A percentile compares a stretch with the other conserved stretches of the same genome.
These are phyloP conservation scores for Metahyphopichia silvanorum DNA, from an alignment of 805 yeast genomes.

Conservation along the genomic window DNA sequence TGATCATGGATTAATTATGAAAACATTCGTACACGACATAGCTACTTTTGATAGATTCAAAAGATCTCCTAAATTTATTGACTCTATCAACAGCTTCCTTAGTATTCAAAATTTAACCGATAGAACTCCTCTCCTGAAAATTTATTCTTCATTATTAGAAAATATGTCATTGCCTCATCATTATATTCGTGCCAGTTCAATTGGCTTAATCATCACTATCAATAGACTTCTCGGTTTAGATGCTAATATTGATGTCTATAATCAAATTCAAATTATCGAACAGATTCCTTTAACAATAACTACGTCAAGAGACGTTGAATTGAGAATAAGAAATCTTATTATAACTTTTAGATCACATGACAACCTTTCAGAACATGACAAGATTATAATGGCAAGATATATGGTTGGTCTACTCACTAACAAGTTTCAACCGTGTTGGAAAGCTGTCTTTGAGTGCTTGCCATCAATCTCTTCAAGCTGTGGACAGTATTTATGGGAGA, in stretches of 20 bases:
- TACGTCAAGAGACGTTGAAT: constrained; percentile 70
- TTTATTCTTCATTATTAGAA: no score
- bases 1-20: constrained; percentile 1
- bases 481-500: constrained; percentile 53
- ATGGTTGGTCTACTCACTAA: constrained; percentile 64
- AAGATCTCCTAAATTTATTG: constrained; percentile 36
- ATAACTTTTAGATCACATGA: constrained; percentile 32
- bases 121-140: no score
- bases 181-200: constrained; percentile 46
- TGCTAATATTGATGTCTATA: constrained; percentile 27
- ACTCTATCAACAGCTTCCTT: constrained; percentile 28
- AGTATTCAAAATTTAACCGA: constrained; percentile 8
- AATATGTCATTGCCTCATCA: constrained; percentile 49
- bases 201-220: constrained; percentile 42
- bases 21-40: constrained; percentile 11
- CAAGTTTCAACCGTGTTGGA: constrained; percentile 84
- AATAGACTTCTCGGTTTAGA: constrained; percentile 9
- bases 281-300: constrained; percentile 66
- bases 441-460: constrained; percentile 62
- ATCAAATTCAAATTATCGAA: constrained; percentile 60
- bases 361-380: constrained; percentile 11
- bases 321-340: constrained; percentile 62
- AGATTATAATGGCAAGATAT: constrained; percentile 30
- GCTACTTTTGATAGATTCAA: constrained; percentile 8
- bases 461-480: constrained; percentile 33